Base-by-base conservation (phyloP, 2,329 filamentous ascomycete species). In the Lithohypha guttulata region DNA sequence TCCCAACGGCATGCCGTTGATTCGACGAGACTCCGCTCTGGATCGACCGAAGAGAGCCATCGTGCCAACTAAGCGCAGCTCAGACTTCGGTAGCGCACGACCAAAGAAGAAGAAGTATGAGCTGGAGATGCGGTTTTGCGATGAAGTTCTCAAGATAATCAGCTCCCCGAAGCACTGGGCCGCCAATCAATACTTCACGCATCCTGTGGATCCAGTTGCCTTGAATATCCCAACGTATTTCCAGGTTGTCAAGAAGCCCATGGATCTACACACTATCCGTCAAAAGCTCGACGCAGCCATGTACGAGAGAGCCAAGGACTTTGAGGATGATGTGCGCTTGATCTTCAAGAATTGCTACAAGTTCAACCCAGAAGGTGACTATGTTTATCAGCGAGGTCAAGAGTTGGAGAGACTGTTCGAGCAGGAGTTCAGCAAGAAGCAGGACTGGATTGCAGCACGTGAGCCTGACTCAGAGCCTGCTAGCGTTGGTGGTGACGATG, bases 171-270 rank as follows among this genome's bases (percentile, higher is more conserved):
- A 84, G 57, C 73, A 95, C 55, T 69, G 68, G 41, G 55, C 63
- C 2, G 65, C 79, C 49, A 84, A 84, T 29, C 70, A 71, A 40
- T 79, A 83, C 43, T 98, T 98, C 64, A 65, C 84, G 52, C 65
- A 73, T 6, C 83, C 91, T 0, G 91, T 98, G 14, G 91, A 98
- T 56, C 86, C 91, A 0, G 87, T 96, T 23, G 89, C 87, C 1
- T 67, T 96, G 39, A 86, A 89, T 57, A 95, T 96, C 43, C 91
- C 91, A 1, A 80, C 81, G 17, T 98, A 98, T 58, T 84, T 91
- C 58, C 85, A 81, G 53, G 69, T 96, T 45, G 86, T 98, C 64
- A 96, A 94, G 68, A 85, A 87, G 57, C 91, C 91, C 0, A 98
- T 96, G 89, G 89, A 98, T 58, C 69, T 95, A 34, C 70, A 73